phyloP scores from a whole-genome alignment of 495 filamentous ascomycete genomes.

The Xylaria scruposa region DNA sequence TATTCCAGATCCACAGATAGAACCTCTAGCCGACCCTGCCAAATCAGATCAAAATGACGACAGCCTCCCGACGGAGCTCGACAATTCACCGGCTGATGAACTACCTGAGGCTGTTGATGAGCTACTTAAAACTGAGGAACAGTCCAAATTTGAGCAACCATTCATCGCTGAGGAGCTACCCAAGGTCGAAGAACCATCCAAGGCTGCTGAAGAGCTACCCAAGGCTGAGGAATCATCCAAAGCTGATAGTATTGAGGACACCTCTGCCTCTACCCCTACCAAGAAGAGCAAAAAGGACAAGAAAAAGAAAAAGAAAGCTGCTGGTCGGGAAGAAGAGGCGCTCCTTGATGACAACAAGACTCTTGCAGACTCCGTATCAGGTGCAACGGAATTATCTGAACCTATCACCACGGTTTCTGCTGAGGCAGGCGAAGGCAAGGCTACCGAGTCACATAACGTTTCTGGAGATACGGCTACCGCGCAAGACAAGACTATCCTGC shows the following conservation, averaged over 20 bases:
- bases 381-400: background rate
- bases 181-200: background rate
- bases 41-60: background rate
- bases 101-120: background rate
- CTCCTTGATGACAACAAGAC: background rate
- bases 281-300: constrained; percentile 42
- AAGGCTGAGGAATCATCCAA: background rate
- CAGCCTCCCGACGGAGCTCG: background rate
- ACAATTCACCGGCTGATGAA: background rate
- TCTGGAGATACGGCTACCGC: background rate
- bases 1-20: constrained; percentile 16
- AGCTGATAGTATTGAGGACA: background rate
- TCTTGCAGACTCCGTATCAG: background rate
- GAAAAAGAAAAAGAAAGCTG: constrained; percentile 32
- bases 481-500: background rate
- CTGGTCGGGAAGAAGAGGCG: constrained; percentile 5
- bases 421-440: background rate
- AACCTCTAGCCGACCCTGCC: background rate
- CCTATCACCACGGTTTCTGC: background rate
- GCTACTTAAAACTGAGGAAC: background rate
- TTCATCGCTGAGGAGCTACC: background rate
- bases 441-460: background rate
- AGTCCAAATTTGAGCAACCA: too few species aligned
- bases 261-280: constrained; percentile 23
- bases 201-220: background rate